A percentile compares a stretch with the other conserved stretches of the same genome.
These are phyloP conservation scores for Zymoseptoria pseudotritici DNA, from an alignment of 2,329 filamentous ascomycete genomes.

Conservation along the genomic window DNA sequence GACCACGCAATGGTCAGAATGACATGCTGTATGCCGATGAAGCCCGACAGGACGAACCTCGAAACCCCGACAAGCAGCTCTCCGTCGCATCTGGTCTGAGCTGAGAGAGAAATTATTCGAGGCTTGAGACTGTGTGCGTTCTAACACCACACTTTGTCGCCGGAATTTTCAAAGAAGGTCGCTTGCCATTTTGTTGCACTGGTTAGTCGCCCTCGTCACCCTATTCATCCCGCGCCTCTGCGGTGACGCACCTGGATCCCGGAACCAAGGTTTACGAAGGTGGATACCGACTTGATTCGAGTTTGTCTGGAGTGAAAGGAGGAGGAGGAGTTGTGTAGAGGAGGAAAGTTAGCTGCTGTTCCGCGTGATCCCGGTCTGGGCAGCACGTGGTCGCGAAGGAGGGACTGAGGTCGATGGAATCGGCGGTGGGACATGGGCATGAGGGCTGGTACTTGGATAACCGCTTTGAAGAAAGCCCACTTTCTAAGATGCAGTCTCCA, in stretches of 20 bases:
- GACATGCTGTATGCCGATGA: background rate
- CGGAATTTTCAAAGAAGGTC: background rate
- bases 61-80: background rate
- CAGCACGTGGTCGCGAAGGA: background rate
- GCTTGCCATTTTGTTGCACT: conserved; percentile 15
- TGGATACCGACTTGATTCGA: background rate
- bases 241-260: conserved; percentile 29
- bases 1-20: background rate
- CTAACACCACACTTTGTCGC: background rate
- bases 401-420: background rate
- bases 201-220: conserved; percentile 26
- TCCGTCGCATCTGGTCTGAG: background rate
- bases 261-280: background rate
- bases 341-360: background rate
- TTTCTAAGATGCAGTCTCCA: background rate
- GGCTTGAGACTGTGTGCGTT: background rate
- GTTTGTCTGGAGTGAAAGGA: background rate
- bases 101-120: background rate
- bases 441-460: background rate
- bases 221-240: conserved; percentile 40
- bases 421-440: background rate
- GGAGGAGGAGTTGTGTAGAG: background rate
- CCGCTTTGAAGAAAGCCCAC: background rate
- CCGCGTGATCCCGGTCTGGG: background rate
- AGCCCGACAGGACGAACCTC: background rate